Base-by-base conservation (phyloP, 2,329 filamentous ascomycete species). In the Diaporthe helianthi region DNA sequence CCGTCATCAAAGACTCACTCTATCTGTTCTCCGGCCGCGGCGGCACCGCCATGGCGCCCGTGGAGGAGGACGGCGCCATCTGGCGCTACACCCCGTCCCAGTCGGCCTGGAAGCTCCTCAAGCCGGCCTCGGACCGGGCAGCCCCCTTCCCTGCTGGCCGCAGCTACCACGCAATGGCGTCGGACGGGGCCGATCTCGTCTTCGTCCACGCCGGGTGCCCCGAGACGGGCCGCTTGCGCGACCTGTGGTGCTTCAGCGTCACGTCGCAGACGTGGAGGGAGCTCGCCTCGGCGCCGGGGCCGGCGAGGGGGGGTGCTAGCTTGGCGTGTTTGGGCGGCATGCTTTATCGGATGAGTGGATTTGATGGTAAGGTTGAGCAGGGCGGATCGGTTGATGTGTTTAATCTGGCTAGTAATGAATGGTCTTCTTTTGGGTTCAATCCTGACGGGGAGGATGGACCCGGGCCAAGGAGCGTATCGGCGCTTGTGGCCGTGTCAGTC, bases 341-440 rank as follows among this genome's bases (percentile, higher is more conserved):
- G 41, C 55, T 61, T 10, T 61, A 61, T 19, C 31, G 55, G 13
- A 61, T 61, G 41, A 61, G 33, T 7, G 55, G 55, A 2, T 61
- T 61, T 33, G 55, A 61, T 8, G 55, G 55, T 3, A 46, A 17
- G 10, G 17, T 19, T 3, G 55, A 61, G 26, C 55, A 61, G 12
- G 55, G 55, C 2, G 55, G 55, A 3, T 17, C 31, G 10, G 10
- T 61, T 5, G 55, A 61, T 33, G 22, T 13, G 1, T 61, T 10
- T 12, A 26, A 61, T 15, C 17, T 61, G 38, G 41, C 26, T 26
- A 22, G 26, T 12, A 8, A 33, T 19, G 31, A 22, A 22, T 61
- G 55, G 55, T 61, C 41, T 0, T 61, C 55, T 46, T 33, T 46
- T 22, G 19, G 10, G 0, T 61, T 61, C 41, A 22, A 10, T 1